Base-by-base conservation (phyloP, 805 yeast species). In the Blastobotrys parvus region DNA sequence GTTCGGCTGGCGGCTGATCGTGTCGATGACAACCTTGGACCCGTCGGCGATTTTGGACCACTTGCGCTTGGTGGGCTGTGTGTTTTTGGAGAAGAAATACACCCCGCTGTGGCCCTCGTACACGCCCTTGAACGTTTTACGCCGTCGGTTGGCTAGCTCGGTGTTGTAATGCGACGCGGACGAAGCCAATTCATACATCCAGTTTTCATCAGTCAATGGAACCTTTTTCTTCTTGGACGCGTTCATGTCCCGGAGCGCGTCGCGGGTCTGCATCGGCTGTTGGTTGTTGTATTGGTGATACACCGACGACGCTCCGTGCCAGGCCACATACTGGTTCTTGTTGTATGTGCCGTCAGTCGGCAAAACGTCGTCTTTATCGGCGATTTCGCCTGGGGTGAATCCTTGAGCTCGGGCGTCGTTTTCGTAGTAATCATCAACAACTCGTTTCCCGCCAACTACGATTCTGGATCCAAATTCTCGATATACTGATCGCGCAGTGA, bases 381-480 rank as follows among this genome's bases (percentile, higher is more conserved):
- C 88, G 35, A 73, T 61, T 46, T 80, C 82, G 19, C 94, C 95
- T 42, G 78, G 77, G 15, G 73, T 71, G 22, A 77, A 82, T 30
- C 87, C 88, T 20, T 75, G 75, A 18, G 46, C 54, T 16, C 65
- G 62, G 2, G 74, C 67, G 38, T 63, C 70, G 25, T 73, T 74
- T 57, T 82, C 94, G 69, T 89, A 85, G 61, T 89, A 92, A 62
- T 92, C 98, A 65, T 92, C 98, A 10, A 67, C 71, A 22, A 85
- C 82, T 51, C 82, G 77, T 48, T 73, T 75, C 35, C 98, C 98
- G 42, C 85, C 82, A 17, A 77, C 73, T 31, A 92, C 69, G 40
- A 89, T 78, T 47, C 77, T 77, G 19, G 95, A 84, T 3, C 98
- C 98, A 68, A 92, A 90, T 63, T 89, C 97, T 50, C 88, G 74